Conservation (phyloP, 1,284 basidiomycete species). For the Waitea zeae region DNA sequence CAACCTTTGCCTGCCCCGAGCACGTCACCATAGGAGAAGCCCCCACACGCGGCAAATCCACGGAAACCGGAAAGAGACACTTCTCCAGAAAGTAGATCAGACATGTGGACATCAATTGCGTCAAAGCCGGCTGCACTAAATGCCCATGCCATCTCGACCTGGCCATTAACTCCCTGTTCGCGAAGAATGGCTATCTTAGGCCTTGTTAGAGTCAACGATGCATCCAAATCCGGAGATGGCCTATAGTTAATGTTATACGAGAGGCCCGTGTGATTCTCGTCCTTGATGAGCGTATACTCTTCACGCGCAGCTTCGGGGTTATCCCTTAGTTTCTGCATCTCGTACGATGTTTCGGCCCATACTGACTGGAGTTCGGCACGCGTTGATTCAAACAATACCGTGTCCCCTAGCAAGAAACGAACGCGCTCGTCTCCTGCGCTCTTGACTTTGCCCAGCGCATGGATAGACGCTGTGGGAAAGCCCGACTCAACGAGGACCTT, state of each 20-base stretch:
- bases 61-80: conserved; percentile 55
- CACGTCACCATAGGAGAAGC: conserved; percentile 98
- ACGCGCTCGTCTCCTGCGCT: conserved; percentile 41
- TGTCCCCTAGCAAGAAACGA: conserved; percentile 35
- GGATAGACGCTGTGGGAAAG: conserved; percentile 60
- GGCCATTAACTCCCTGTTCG: conserved; percentile 97
- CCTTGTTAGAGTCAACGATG: conserved; percentile 21
- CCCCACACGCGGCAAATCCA: conserved; percentile 90
- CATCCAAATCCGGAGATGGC: conserved; percentile 17
- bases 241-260: conserved; percentile 64
- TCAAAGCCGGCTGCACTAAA: conserved; percentile 90
- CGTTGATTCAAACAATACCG: conserved; percentile 45
- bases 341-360: conserved; percentile 92
- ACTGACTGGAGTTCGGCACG: conserved; percentile 63
- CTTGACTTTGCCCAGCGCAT: conserved; percentile 59
- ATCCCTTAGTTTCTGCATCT: conserved; percentile 84
- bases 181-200: conserved; percentile 92
- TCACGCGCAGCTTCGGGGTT: conserved; percentile 64
- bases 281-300: conserved; percentile 70
- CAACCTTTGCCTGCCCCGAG: conserved; percentile 96
- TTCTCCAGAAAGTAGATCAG: conserved; percentile 72
- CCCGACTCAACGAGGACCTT: conserved; percentile 47
- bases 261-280: conserved; percentile 49
- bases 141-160: conserved; percentile 97
- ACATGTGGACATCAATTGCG: conserved; percentile 96